phyloP scores from a whole-genome alignment of 345 rosid species.

The Rhodamnia argentea region DNA sequence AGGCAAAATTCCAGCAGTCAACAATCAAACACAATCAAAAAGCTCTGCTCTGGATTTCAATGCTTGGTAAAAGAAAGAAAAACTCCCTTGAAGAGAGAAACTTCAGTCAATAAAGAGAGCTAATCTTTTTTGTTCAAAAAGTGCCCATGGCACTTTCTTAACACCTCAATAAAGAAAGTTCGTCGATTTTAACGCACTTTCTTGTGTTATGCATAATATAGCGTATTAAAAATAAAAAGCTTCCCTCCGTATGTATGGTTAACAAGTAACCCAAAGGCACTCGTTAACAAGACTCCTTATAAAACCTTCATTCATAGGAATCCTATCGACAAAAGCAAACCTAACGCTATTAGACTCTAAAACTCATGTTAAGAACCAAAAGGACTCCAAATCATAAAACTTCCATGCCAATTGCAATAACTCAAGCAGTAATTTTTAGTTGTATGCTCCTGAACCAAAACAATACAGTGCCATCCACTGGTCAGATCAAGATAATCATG shows the following conservation, averaged over 20 bases:
- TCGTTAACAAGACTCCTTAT: not conserved
- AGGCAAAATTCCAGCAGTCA: not conserved
- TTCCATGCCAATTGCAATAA: not conserved
- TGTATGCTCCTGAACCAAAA: not conserved
- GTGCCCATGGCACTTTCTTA: too few relatives aligned
- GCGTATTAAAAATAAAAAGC: not conserved
- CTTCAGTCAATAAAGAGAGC: not conserved
- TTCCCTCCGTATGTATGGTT: not conserved
- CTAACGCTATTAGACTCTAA: not conserved
- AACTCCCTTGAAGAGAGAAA: not conserved
- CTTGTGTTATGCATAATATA: not conserved
- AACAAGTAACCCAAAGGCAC: not conserved
- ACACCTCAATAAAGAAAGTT: not conserved
- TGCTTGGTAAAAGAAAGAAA: not conserved
- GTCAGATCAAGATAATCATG: not conserved
- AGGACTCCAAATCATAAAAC: not conserved
- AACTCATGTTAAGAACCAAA: not conserved
- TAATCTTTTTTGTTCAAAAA: not conserved
- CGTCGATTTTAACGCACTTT: not conserved
- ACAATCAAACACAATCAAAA: not conserved
- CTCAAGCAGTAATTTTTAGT: not conserved
- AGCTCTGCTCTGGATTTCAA: not conserved
- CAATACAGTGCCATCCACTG: not conserved
- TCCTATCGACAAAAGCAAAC: not conserved
- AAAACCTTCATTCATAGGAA: not conserved